Evolutionary conservation across 495 filamentous ascomycete species (phyloP), one percentile per base, ranked within the genome.

Genomic region (Aspergillus cavernicola): DNA sequence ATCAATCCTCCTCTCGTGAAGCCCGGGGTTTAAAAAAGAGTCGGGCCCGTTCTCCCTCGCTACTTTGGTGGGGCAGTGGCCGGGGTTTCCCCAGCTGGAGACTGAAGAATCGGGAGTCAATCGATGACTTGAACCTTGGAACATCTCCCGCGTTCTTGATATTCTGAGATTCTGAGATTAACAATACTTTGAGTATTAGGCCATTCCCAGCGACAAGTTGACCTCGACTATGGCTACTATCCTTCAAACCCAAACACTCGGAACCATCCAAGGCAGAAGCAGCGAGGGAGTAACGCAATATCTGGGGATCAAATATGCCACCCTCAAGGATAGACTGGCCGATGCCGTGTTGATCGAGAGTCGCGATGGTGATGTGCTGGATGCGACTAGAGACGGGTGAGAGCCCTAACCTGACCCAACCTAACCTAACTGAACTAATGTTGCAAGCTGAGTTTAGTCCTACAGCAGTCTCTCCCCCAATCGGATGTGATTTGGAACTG

Each of bases 281-380:
- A 38, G 24, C 4, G 61, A 65, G 0, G 49, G 59, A 1, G 65
- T 67, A 10, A 66, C 60, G n/a, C 60, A 67, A 40, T 71, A 61
- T 46, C 53, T 64, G 7, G 67, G 66, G 2, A 60, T 69, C 37
- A 62, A 67, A 63, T 71, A 71, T 54, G 67, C 68, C 20, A 65
- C 56, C n/a, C 47, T 71, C 15, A 53, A 57, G 19, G 48, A 71
- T 45, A 50, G 66, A 40, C 49, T 71, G 15, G 64, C 68, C 10
- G 59, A 64, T 36, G 64, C 68, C 28, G 57, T 67, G 20, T 44
- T 69, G 24, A 36, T 64, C 22, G 58, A 67, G 38, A 56, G 32
- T 12, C 46, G 56, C 2, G 50, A 59, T 3, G 55, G 58, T 3
- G 58, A 53, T 16, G 35, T 58, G 20, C 49, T 68, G 1, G 65